Evolutionary conservation across 2,329 filamentous ascomycete species (phyloP).

Genomic region (Diaporthe citriasiana): DNA sequence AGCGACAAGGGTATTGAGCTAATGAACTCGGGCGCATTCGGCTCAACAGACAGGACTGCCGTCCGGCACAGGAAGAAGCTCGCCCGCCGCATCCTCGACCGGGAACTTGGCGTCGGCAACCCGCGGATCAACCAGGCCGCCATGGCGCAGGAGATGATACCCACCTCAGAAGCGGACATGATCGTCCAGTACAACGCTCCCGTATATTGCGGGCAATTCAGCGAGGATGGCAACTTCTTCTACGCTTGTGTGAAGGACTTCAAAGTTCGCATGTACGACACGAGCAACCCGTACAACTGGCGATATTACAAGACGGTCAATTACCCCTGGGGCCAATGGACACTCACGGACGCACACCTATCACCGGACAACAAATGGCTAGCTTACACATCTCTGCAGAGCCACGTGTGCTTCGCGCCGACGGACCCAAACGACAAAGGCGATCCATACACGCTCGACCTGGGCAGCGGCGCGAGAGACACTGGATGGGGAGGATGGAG

Average conservation of each 20-base stretch:
- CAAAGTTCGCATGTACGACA: constrained; percentile 96
- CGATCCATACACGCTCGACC: constrained; percentile 84
- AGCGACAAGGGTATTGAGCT: constrained; percentile 81
- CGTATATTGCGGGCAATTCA: constrained; percentile 97
- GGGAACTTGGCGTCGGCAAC: constrained; percentile 82
- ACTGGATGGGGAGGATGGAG: constrained; percentile 51
- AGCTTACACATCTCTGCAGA: constrained; percentile 91
- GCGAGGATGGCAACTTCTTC: constrained; percentile 97
- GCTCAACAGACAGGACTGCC: constrained; percentile 71
- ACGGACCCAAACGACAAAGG: constrained; percentile 87
- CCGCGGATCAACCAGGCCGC: constrained; percentile 73
- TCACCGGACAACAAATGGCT: constrained; percentile 93
- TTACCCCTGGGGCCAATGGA: constrained; percentile 94
- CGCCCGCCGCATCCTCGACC: constrained; percentile 79
- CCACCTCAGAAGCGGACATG: constrained; percentile 82
- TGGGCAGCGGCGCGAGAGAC: constrained; percentile 65
- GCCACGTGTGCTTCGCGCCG: constrained; percentile 85
- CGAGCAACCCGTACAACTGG: constrained; percentile 95
- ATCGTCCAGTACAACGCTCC: constrained; percentile 89
- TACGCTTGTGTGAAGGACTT: constrained; percentile 94
- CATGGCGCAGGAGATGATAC: constrained; percentile 82
- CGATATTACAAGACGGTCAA: constrained; percentile 92
- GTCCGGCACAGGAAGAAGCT: constrained; percentile 70
- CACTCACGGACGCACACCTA: constrained; percentile 91
- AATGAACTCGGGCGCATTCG: constrained; percentile 88